Evolutionary conservation across 2,329 filamentous ascomycete genomes (phyloP).

Genomic region (Scopulariopsis brevicaulis): DNA sequence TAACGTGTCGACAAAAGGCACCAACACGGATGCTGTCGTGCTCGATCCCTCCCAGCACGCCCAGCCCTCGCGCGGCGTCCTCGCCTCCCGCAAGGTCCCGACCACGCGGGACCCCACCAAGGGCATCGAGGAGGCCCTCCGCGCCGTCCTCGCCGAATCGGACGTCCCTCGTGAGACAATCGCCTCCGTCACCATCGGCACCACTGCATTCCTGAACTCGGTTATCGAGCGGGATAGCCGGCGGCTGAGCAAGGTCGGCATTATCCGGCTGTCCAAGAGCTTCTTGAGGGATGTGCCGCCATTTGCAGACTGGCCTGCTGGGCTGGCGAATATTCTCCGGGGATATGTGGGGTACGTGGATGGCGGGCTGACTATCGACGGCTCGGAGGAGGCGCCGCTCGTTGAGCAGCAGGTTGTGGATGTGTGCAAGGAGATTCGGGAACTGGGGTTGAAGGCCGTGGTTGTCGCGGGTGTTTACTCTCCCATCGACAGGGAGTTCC

Average conservation of each 20-base stretch:
- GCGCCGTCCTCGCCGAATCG: background rate
- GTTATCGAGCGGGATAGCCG: slow-evolving; percentile 39
- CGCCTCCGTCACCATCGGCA: slow-evolving; percentile 39
- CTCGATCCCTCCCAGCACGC: slow-evolving; percentile 26
- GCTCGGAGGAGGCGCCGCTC: slow-evolving; percentile 30
- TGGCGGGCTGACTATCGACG: slow-evolving; percentile 41
- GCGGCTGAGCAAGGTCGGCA: slow-evolving; percentile 37
- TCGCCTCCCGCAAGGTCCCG: slow-evolving; percentile 6
- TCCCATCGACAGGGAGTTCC: slow-evolving; percentile 35
- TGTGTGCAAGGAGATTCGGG: slow-evolving; percentile 24
- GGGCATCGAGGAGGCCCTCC: background rate
- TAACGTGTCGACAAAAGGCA: slow-evolving; percentile 15
- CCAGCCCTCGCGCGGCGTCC: slow-evolving; percentile 1
- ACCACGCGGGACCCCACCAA: background rate
- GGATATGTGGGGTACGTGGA: slow-evolving; percentile 31
- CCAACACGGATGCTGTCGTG: slow-evolving; percentile 41
- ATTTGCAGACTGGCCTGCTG: slow-evolving; percentile 39
- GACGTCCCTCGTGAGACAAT: slow-evolving; percentile 15
- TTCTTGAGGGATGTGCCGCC: slow-evolving; percentile 38
- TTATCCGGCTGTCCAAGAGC: slow-evolving; percentile 38
- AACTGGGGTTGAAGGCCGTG: slow-evolving; percentile 29
- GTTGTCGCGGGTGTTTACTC: slow-evolving; percentile 39
- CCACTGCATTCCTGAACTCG: slow-evolving; percentile 48
- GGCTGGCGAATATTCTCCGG: slow-evolving; percentile 33
- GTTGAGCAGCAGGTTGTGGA: slow-evolving; percentile 25